Evolutionary conservation across 2,329 filamentous ascomycete species (phyloP), one percentile per base, ranked within the genome.

Genomic region (Colletotrichum salicis): DNA sequence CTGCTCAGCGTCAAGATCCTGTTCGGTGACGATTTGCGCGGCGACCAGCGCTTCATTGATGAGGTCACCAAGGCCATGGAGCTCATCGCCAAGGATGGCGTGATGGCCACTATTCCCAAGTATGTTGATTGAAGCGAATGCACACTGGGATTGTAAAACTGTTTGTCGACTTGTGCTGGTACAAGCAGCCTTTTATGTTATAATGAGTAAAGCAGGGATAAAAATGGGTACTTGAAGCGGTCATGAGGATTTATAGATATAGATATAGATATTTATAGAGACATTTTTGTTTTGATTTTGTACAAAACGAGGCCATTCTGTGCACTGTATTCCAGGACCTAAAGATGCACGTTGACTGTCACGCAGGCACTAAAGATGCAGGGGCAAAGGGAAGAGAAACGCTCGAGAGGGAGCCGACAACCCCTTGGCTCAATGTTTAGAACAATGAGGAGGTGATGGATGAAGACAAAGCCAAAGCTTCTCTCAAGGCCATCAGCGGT

Each of bases 1-100:
- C 76, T 88, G n/a, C 82, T 88, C 2, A 82, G 80, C 78, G 79
- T 87, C 75, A 82, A 80, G 75, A 83, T 74, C 67, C 79, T 88
- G 2, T 88, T 88, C 62, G 86, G 86, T 77, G 85, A 88, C 64
- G 85, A 88, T 62, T 75, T 88, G 78, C 84, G 86, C 71, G 66
- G 59, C 56, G 85, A 87, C 77, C 74, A 86, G 80, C 77, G 84
- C 45, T 88, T 88, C 77, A 61, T 87, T 56, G 70, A 82, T 58
- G 83, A 86, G 77, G 77, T 88, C 24, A 81, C 83, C 64, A 82
- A 74, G n/a, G 85, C 85, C 1, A 83, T 88, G 81, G 81, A 85
- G 76, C 80, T 82, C 41, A 85, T 88, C 68, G 75, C 78, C 67
- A 78, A 80, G 75, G 85, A 87, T 57, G 86, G 86, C 33, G 80